Evolutionary conservation across 805 yeast genomes (phyloP).

Genomic region (Zygotorulaspora danielsina): DNA sequence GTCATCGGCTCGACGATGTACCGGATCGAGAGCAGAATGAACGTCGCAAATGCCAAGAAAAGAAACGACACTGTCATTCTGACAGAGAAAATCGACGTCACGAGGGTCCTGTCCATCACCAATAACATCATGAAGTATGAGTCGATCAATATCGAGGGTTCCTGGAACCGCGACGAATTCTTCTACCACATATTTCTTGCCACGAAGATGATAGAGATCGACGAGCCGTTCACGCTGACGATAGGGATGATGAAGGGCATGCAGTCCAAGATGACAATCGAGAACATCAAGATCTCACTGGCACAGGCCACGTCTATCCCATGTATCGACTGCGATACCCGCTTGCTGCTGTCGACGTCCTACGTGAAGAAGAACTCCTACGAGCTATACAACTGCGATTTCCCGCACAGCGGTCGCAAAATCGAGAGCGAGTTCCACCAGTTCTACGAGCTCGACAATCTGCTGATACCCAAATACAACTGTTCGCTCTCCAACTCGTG

Average conservation of each 20-base stretch:
- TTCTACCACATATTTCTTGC: constrained; percentile 10
- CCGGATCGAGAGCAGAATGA: constrained; percentile 15
- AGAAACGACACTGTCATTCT: constrained; percentile 16
- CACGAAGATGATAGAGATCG: constrained; percentile 18
- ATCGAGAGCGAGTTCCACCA: constrained; percentile 4
- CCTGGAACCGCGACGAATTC: constrained; percentile 14
- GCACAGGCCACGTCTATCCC: constrained; percentile 20
- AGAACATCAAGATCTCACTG: constrained; percentile 9
- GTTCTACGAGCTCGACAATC: constrained; percentile 7
- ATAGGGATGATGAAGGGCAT: constrained; percentile 8
- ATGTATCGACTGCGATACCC: constrained; percentile 11
- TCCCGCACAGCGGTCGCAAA: neutral
- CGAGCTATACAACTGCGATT: constrained; percentile 10
- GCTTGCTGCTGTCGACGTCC: constrained; percentile 8
- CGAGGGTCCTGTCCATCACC: constrained; percentile 15
- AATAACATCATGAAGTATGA: constrained; percentile 11
- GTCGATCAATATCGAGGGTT: constrained; percentile 10
- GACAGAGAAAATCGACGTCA: constrained; percentile 15
- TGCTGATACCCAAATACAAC: constrained; percentile 7
- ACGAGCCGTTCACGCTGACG: constrained; percentile 11
- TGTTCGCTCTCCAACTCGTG: neutral
- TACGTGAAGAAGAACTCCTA: constrained; percentile 12
- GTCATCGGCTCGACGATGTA: constrained; percentile 17
- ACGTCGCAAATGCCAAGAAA: constrained; percentile 5
- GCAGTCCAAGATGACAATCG: constrained; percentile 5